Conservation (phyloP, 2,329 filamentous ascomycete species). For the Colletotrichum sojae region DNA sequence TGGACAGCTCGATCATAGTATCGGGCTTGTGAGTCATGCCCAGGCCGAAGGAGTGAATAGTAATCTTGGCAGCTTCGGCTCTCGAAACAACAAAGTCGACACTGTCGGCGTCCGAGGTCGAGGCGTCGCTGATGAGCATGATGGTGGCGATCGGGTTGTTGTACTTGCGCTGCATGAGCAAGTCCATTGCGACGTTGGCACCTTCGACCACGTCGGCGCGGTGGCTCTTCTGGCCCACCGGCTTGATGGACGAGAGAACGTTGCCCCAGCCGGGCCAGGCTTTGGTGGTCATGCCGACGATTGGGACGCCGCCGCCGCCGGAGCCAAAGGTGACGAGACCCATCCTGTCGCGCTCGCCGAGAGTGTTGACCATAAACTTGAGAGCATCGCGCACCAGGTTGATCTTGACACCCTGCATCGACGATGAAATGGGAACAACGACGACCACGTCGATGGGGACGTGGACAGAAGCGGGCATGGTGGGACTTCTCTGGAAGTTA, state of each 20-base stretch:
- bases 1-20: conserved; percentile 98
- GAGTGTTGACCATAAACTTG: conserved; percentile 89
- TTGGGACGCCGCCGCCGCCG: conserved; percentile 89
- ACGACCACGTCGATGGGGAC: conserved; percentile 96
- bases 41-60: conserved; percentile 96
- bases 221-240: conserved; percentile 96
- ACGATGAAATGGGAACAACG: conserved; percentile 96
- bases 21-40: conserved; percentile 98
- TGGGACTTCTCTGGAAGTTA: conserved; percentile 70
- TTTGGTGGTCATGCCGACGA: conserved; percentile 99
- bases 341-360: conserved; percentile 96
- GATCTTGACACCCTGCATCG: conserved; percentile 99
- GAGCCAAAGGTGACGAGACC: conserved; percentile 97
- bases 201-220: conserved; percentile 97
- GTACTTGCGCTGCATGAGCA: conserved; percentile 97
- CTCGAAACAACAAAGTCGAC: conserved; percentile 98
- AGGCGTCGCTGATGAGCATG: conserved; percentile 96
- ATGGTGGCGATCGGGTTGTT: conserved; percentile 97
- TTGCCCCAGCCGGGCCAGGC: conserved; percentile 93
- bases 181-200: conserved; percentile 97
- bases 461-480: conserved; percentile 73
- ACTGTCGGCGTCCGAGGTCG: conserved; percentile 92
- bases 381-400: conserved; percentile 92
- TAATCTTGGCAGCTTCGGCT: conserved; percentile 96
- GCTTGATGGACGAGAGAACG: conserved; percentile 87